phyloP scores from a whole-genome alignment of 1,284 basidiomycete species.

The Meira miltonrushii region DNA sequence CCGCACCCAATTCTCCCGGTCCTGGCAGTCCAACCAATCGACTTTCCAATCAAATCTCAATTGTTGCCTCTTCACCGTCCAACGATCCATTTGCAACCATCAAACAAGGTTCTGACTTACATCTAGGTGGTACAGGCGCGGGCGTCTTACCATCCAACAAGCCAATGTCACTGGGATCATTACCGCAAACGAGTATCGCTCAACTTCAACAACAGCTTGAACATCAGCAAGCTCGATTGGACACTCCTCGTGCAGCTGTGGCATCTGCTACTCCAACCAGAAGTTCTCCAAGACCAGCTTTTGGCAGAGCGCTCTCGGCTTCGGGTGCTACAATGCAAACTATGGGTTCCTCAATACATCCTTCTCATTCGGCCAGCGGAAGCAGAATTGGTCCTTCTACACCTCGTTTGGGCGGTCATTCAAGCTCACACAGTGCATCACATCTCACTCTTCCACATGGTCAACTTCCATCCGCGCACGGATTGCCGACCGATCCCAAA shows the following conservation, averaged over 20 bases:
- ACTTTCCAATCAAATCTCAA: not conserved
- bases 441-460: slow-evolving; percentile 3
- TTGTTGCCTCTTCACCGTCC: not conserved
- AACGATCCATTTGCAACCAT: not conserved
- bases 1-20: slow-evolving; percentile 16
- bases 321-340: not conserved
- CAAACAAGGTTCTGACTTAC: not conserved
- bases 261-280: not conserved
- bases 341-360: not conserved
- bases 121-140: no score
- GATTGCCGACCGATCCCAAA: slow-evolving; percentile 39
- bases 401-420: slow-evolving; percentile 5
- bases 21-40: slow-evolving; percentile 13
- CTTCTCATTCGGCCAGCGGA: not conserved
- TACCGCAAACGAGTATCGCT: not conserved
- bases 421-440: slow-evolving; percentile 5
- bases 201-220: not conserved
- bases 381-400: not conserved
- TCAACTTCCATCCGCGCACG: slow-evolving; percentile 38
- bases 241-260: not conserved
- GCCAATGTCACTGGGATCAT: not conserved
- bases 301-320: slow-evolving; percentile 3
- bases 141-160: not conserved
- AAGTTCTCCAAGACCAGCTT: not conserved
- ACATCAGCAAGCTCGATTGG: not conserved